Base-by-base conservation (phyloP, 257 asterid species). In the Phtheirospermum japonicum region DNA sequence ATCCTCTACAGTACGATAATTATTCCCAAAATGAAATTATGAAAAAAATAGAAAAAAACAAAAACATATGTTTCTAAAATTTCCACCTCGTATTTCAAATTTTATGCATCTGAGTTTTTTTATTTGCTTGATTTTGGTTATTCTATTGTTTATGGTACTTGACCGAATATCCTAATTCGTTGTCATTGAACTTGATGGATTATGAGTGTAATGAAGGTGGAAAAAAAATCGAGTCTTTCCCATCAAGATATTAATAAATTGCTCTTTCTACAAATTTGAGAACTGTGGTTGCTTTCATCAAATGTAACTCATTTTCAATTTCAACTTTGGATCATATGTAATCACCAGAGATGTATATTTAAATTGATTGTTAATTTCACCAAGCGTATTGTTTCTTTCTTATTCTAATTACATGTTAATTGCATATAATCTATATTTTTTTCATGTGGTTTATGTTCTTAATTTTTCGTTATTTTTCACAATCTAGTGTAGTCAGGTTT, bases 1-100 rank as follows among this genome's bases (percentile, higher is more conserved):
- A 67, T 75, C 90, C 99, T 53, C 86, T 92, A 66, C 78, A 70
- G 99, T 89, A 89, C 43, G 87, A 19, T 43, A 33, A 8, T 43
- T 28, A 5, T 26, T 57, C 10, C 53, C 26, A 2, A 31, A 13
- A 4, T 17, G 26, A 10, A 7, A 9, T 48, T 18, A 40, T 12
- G 48, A 2, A 9, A 37, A 5, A 17, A 5, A 12, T 19, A 31
- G n/a, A n/a, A n/a, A n/a, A n/a, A n/a, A n/a, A n/a, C n/a, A n/a
- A n/a, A 4, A 6, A 6, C 1, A 42, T 46, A 31, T 33, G 16
- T 11, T 37, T 55, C 2, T 37, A 4, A 14, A 13, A 3, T 23
- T 64, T 42, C 5, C n/a, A 11, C 12, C 50, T 55, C 26, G 2
- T 23, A 8, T 5, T 48, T 6, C 56, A 11, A 53, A 30, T 51